Conservation (phyloP, 768 basidiomycete genomes). For the Cyathus striatus region DNA sequence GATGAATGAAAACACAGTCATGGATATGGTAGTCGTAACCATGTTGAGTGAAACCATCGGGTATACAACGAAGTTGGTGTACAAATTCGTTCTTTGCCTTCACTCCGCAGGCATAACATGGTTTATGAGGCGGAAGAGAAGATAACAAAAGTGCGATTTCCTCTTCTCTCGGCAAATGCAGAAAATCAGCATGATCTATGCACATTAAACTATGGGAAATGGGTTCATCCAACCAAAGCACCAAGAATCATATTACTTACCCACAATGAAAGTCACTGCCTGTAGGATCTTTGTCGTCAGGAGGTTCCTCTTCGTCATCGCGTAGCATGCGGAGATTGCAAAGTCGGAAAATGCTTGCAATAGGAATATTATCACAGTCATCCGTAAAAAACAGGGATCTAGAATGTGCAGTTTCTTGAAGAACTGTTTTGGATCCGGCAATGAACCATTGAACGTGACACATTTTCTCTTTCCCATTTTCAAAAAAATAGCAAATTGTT, state of each 20-base stretch:
- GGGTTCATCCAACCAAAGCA: too few relatives aligned
- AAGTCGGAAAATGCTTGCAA: slow-evolving; percentile 54
- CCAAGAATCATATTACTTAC: slow-evolving; percentile 26
- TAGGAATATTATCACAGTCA: slow-evolving; percentile 49
- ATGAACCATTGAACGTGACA: slow-evolving; percentile 72
- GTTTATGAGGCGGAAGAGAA: slow-evolving; percentile 21
- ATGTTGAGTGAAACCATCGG: slow-evolving; percentile 31
- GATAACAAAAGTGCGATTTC: slow-evolving; percentile 18
- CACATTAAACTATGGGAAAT: slow-evolving; percentile 39
- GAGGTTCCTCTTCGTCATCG: slow-evolving; percentile 37
- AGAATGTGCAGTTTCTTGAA: slow-evolving; percentile 65
- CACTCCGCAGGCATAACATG: slow-evolving; percentile 49
- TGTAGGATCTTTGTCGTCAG: slow-evolving; percentile 31
- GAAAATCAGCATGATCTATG: slow-evolving; percentile 39
- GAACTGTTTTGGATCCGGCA: slow-evolving; percentile 60
- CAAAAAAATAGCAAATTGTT: slow-evolving; percentile 60
- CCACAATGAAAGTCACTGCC: slow-evolving; percentile 53
- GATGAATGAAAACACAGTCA: slow-evolving; percentile 47
- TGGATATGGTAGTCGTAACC: slow-evolving; percentile 47
- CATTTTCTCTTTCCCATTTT: slow-evolving; percentile 35
- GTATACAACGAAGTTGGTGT: slow-evolving; percentile 17
- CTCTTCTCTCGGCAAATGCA: slow-evolving; percentile 33
- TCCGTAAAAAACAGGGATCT: slow-evolving; percentile 51
- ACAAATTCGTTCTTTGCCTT: slow-evolving; percentile 17
- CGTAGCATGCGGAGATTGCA: slow-evolving; percentile 44